Evolutionary conservation across 768 basidiomycete genomes (phyloP).

Genomic region (Boletus patriciae): DNA sequence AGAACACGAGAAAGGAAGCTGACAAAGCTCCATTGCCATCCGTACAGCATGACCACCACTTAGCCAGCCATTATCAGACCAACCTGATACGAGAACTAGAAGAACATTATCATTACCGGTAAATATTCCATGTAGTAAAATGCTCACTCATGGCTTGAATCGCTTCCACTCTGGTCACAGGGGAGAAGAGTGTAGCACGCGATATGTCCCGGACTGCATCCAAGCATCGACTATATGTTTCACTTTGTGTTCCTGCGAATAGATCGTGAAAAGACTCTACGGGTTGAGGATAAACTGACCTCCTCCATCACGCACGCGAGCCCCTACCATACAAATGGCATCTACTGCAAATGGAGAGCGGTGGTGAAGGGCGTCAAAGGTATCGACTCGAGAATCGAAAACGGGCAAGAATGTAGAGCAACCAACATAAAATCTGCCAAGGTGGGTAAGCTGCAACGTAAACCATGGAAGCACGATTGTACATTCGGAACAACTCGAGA

Average conservation of each 20-base stretch:
- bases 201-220: conserved; percentile 87
- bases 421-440: conserved; percentile 80
- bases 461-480: background rate
- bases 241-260: conserved; percentile 64
- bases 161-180: conserved; percentile 81
- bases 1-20: conserved; percentile 26
- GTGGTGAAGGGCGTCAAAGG: conserved; percentile 80
- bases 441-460: conserved; percentile 13
- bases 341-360: conserved; percentile 93
- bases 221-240: conserved; percentile 67
- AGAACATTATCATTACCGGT: background rate
- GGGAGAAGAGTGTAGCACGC: conserved; percentile 82
- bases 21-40: conserved; percentile 94
- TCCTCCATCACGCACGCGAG: conserved; percentile 87
- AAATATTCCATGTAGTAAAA: background rate
- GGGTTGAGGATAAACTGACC: conserved; percentile 44
- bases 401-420: conserved; percentile 90
- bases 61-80: conserved; percentile 96
- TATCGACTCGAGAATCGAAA: conserved; percentile 81
- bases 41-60: conserved; percentile 95
- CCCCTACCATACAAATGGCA: conserved; percentile 91
- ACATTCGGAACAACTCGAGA: conserved; percentile 85
- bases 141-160: conserved; percentile 89
- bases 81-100: conserved; percentile 85
- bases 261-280: conserved; percentile 9